phyloP scores from a whole-genome alignment of 2,329 filamentous ascomycete genomes.

The Diaporthe citrichinensis region DNA sequence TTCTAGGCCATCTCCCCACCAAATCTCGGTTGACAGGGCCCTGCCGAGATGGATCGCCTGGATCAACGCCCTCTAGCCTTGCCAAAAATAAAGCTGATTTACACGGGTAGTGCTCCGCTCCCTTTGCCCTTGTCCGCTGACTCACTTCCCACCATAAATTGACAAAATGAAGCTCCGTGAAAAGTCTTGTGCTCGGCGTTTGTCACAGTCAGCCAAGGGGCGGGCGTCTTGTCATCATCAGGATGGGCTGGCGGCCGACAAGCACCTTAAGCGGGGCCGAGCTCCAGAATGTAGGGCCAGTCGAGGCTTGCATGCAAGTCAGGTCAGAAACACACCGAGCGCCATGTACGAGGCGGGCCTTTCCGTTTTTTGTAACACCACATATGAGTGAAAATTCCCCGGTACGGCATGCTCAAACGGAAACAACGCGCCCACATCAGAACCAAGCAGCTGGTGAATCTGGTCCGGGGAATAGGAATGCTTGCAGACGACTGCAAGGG shows the following conservation, averaged over 20 bases:
- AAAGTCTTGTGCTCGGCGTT: neutral
- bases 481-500: slow-evolving; percentile 13
- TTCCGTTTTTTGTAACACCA: slow-evolving; percentile 13
- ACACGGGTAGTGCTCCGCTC: slow-evolving; percentile 11
- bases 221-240: slow-evolving; percentile 20
- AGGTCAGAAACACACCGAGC: slow-evolving; percentile 28
- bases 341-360: slow-evolving; percentile 3
- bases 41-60: slow-evolving; percentile 37
- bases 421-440: slow-evolving; percentile 19
- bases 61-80: slow-evolving; percentile 31
- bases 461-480: neutral
- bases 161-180: neutral
- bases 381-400: neutral
- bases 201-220: neutral
- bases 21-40: slow-evolving; percentile 32
- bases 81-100: slow-evolving; percentile 37
- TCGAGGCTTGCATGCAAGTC: slow-evolving; percentile 13
- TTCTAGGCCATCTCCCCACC: slow-evolving; percentile 14
- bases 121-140: slow-evolving; percentile 19
- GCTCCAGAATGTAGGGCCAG: slow-evolving; percentile 6
- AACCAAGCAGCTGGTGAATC: slow-evolving; percentile 25
- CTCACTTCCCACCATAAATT: slow-evolving; percentile 8
- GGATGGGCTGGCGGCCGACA: slow-evolving; percentile 31
- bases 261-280: neutral
- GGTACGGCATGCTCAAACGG: slow-evolving; percentile 15